Base-by-base conservation (phyloP, 2,329 filamentous ascomycete genomes). In the Cryphonectria naterciae region DNA sequence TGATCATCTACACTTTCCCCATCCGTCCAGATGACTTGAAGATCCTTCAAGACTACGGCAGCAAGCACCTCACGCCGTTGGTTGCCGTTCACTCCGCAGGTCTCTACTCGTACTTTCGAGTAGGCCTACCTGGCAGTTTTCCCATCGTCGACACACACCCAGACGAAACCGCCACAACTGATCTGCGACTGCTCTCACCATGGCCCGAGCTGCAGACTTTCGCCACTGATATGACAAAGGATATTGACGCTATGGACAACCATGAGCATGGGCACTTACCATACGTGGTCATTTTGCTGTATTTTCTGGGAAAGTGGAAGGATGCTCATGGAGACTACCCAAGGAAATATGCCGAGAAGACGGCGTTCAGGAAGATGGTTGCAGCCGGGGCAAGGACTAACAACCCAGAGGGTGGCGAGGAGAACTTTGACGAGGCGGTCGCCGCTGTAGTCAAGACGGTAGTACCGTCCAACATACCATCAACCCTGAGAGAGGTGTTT, bases 61-160 rank as follows among this genome's bases (percentile, higher is more conserved):
- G 80, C 62, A 79, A 87, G 46, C 83, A 91, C 68, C 85, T 88
- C 65, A 92, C 92, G 25, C 94, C 96, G 0, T 83, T 95, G 19
- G 87, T 98, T 70, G 91, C 94, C 74, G 87, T 96, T 61, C 94
- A 97, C 79, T 97, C 92, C n/a, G 87, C 92, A 56, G 96, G 96
- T 39, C 98, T 97, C 83, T 97, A 96, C 81, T 93, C 93, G 1
- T 93, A 93, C 75, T 97, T 98, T 79, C 92, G 90, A n/a, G 85
- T 97, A 39, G 85, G 88, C 75, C 84, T 97, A 39, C 92, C 93
- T 13, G 85, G 89, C n/a, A 89, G 91, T 39, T 97, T 97, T 76
- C 94, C 95, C 6, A 92, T 99, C 70, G 93, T 99, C 73, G 95
- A 99, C 79, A 98, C 96, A 61, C 96, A 99, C 78, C 96, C 96